These are phyloP conservation scores for Sindora glabra DNA, from an alignment of 306 rosid genomes.

Conservation along the genomic window DNA sequence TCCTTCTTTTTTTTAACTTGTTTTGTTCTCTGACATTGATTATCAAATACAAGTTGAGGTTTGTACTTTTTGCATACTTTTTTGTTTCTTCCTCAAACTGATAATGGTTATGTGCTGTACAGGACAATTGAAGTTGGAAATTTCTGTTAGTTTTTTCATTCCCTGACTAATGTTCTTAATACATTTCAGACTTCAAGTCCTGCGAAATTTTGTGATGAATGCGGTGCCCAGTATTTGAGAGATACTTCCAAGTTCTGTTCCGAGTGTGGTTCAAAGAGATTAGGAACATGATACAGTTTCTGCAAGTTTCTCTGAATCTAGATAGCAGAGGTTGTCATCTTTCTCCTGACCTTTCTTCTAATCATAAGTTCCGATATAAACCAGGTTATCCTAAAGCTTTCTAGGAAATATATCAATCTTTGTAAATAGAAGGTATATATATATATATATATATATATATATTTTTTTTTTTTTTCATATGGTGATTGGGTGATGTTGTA, in stretches of 20 bases:
- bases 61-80: neutral
- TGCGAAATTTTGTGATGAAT: constrained; percentile 90
- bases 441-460: no score
- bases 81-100: neutral
- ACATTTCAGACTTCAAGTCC: constrained; percentile 64
- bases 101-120: no score
- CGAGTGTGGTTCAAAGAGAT: constrained; percentile 82
- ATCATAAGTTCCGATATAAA: neutral
- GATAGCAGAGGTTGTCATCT: neutral
- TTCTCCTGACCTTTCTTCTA: neutral
- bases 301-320: neutral
- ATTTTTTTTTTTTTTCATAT: no score
- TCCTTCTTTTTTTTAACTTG: no score
- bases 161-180: neutral
- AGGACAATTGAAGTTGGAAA: neutral
- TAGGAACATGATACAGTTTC: constrained; percentile 42
- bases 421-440: neutral
- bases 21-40: no score
- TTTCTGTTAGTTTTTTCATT: neutral
- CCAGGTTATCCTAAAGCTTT: neutral
- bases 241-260: constrained; percentile 94
- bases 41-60: neutral
- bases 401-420: constrained; percentile 4
- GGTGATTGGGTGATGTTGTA: constrained; percentile 10
- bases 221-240: constrained; percentile 78